phyloP scores from a whole-genome alignment of 805 yeast genomes.

The Candida palmyrensis region DNA sequence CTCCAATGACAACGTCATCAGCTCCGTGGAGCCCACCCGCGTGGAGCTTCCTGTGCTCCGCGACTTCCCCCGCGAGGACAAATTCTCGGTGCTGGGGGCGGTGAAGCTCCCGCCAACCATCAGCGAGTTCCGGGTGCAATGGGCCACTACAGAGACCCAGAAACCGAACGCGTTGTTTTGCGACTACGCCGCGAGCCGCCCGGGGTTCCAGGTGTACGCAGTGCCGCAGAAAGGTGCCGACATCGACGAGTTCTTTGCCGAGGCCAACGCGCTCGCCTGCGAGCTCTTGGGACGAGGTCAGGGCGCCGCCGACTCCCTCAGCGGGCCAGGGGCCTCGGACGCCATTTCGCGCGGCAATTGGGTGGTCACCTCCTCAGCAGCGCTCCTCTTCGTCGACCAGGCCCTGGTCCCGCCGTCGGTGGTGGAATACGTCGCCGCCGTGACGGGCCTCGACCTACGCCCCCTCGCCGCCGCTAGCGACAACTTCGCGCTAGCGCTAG shows the following conservation, averaged over 20 bases:
- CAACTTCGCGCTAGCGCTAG: neutral
- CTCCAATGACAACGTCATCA: slow-evolving; percentile 20
- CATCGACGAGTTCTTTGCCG: neutral
- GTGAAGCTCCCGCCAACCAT: slow-evolving; percentile 1
- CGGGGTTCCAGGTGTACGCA: neutral
- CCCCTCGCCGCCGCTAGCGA: neutral
- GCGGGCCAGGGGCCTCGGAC: too few species aligned
- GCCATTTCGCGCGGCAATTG: neutral
- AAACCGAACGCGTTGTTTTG: neutral
- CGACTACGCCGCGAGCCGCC: neutral
- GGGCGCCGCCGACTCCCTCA: neutral
- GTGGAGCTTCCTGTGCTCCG: slow-evolving; percentile 6
- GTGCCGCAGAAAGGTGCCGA: slow-evolving; percentile 1
- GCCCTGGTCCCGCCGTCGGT: neutral
- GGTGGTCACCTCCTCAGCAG: neutral
- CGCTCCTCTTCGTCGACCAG: neutral
- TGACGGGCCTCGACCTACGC: neutral
- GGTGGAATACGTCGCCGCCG: neutral
- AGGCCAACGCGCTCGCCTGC: neutral
- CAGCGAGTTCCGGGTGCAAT: neutral
- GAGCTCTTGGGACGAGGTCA: neutral
- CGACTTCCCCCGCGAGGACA: slow-evolving; percentile 3
- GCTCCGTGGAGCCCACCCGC: slow-evolving; percentile 9
- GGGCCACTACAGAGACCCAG: neutral
- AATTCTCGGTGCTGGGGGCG: neutral